phyloP scores from a whole-genome alignment of 2,329 filamentous ascomycete species.

The Cladorrhinum sp. region DNA sequence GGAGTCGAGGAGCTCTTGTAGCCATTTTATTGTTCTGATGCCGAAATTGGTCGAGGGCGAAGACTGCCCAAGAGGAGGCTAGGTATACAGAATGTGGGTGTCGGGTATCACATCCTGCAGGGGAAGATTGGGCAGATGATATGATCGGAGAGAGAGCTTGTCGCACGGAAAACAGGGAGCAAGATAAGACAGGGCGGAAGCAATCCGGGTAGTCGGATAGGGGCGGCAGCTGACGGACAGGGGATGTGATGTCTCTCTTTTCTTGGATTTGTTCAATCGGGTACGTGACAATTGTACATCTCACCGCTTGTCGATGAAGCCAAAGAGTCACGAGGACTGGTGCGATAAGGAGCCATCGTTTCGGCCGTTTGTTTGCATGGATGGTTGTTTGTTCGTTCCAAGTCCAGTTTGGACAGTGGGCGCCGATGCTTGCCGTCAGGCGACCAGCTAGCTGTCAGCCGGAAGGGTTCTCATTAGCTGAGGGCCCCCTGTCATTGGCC shows the following conservation, averaged over 20 bases:
- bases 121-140: neutral
- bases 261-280: neutral
- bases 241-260: neutral
- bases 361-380: neutral
- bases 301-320: slow-evolving; percentile 2
- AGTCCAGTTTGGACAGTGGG: neutral
- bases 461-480: slow-evolving; percentile 18
- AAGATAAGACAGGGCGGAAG: neutral
- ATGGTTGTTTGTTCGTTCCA: neutral
- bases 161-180: neutral
- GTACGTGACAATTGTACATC: neutral
- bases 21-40: slow-evolving; percentile 14
- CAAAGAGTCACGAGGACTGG: neutral
- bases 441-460: slow-evolving; percentile 8
- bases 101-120: neutral
- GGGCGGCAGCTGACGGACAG: neutral
- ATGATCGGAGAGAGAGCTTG: neutral
- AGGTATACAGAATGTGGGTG: neutral
- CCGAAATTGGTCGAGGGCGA: neutral
- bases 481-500: slow-evolving; percentile 15
- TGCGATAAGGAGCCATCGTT: neutral
- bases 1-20: slow-evolving; percentile 3
- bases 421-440: slow-evolving; percentile 21
- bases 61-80: neutral
- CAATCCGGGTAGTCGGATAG: neutral